Evolutionary conservation across 2,329 filamentous ascomycete genomes (phyloP).

Genomic region (Fusarium haematococcum): DNA sequence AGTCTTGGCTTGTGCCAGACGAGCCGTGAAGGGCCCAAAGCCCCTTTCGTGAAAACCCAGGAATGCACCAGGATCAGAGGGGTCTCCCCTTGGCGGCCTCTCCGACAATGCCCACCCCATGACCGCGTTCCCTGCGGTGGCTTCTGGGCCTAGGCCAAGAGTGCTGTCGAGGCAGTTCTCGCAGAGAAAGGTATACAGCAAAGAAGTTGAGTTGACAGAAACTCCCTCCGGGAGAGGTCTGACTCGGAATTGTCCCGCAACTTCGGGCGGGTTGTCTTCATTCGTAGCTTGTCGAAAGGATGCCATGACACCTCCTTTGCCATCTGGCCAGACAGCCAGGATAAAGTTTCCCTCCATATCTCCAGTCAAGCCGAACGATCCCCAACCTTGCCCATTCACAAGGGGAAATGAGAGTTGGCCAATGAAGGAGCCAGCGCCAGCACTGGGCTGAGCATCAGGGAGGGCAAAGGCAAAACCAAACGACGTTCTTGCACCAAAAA

Average conservation of each 20-base stretch:
- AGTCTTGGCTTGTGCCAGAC: conserved; percentile 5
- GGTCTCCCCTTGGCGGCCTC: conserved; percentile 33
- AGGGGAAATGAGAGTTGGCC: conserved; percentile 57
- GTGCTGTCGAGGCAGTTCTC: not conserved
- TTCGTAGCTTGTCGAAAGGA: conserved; percentile 57
- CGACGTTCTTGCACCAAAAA: conserved; percentile 53
- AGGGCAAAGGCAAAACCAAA: conserved; percentile 59
- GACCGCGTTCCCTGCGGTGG: conserved; percentile 39
- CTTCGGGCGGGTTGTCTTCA: conserved; percentile 45
- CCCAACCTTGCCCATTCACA: conserved; percentile 56
- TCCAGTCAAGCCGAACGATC: conserved; percentile 57
- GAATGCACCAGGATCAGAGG: conserved; percentile 34
- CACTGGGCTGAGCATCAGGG: conserved; percentile 41
- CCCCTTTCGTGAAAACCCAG: conserved; percentile 50
- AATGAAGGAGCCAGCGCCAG: conserved; percentile 14
- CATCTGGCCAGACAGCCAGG: conserved; percentile 58
- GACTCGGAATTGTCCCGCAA: not conserved
- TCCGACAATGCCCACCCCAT: conserved; percentile 54
- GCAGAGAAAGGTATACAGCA: not conserved
- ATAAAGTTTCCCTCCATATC: conserved; percentile 60
- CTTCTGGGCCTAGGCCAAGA: conserved; percentile 22
- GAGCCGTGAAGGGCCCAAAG: conserved; percentile 43
- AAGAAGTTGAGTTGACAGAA: not conserved
- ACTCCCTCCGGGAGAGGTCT: not conserved
- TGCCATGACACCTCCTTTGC: conserved; percentile 51